Evolutionary conservation across 495 filamentous ascomycete genomes (phyloP).

Genomic region (Chaetomium tenue): DNA sequence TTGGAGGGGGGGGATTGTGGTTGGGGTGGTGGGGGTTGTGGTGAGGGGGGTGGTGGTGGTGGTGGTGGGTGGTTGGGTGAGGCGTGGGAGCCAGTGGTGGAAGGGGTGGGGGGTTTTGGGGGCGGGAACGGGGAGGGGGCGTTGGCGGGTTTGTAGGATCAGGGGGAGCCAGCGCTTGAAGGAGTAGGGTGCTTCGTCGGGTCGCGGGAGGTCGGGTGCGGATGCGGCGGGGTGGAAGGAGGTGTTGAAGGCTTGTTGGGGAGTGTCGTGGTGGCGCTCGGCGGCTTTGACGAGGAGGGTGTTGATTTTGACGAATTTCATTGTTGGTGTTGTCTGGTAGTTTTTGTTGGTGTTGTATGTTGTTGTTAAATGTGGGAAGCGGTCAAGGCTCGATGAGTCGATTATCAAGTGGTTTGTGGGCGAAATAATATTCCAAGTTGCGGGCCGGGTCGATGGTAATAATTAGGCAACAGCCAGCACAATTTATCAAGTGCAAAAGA

Average conservation of each 20-base stretch:
- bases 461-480: no score
- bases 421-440: no score
- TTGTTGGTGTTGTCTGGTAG: background rate
- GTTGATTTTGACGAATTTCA: conserved; percentile 10
- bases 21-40: no score
- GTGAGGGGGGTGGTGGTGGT: no score
- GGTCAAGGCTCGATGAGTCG: background rate
- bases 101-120: background rate
- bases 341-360: background rate
- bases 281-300: background rate
- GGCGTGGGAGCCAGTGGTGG: no score
- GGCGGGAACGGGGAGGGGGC: background rate
- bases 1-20: background rate
- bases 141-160: conserved; percentile 23
- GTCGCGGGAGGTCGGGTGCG: conserved; percentile 25
- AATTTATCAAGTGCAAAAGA: no score
- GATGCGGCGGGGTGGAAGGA: conserved; percentile 25
- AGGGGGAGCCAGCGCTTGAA: conserved; percentile 34
- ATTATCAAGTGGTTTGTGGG: no score
- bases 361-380: background rate
- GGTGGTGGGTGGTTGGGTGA: background rate
- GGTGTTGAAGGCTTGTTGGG: conserved; percentile 27
- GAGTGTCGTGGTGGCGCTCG: background rate
- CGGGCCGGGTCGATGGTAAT: no score
- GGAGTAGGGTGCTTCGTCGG: conserved; percentile 26